phyloP scores from a whole-genome alignment of 768 basidiomycete genomes.

The Tephrocybe sp. region DNA sequence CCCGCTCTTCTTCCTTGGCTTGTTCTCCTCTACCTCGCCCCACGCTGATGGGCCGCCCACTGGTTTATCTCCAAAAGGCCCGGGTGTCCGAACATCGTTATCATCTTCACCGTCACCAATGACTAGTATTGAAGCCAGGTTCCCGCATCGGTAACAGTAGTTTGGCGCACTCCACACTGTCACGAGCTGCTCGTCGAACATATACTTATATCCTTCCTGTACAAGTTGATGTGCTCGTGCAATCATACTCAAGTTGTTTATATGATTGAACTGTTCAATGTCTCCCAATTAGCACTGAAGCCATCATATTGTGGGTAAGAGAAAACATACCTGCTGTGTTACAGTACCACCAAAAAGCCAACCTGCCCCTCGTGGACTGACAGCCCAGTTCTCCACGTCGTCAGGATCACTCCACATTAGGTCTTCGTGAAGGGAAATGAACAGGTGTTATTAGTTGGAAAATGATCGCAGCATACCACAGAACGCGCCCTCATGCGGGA shows the following conservation, averaged over 20 bases:
- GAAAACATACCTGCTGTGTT: conserved; percentile 65
- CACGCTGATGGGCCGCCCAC: neutral
- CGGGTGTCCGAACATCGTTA: neutral
- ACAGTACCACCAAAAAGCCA: conserved; percentile 91
- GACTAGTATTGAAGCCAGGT: conserved; percentile 88
- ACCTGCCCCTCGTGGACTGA: conserved; percentile 93
- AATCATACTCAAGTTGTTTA: conserved; percentile 83
- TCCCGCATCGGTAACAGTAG: conserved; percentile 80
- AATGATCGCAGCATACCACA: conserved; percentile 55
- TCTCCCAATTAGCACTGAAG: neutral
- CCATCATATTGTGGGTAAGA: conserved; percentile 1
- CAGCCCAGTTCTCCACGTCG: conserved; percentile 94
- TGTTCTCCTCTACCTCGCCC: conserved; percentile 2
- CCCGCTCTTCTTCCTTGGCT: neutral
- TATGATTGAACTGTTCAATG: conserved; percentile 76
- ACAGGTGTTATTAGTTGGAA: neutral
- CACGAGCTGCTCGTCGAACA: conserved; percentile 91
- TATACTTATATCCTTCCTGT: conserved; percentile 93
- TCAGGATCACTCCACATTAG: conserved; percentile 99
- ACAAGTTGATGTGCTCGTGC: conserved; percentile 97
- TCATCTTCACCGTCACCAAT: conserved; percentile 48
- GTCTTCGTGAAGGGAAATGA: conserved; percentile 43
- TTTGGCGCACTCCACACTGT: conserved; percentile 94
- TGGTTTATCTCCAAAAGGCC: conserved; percentile 5
- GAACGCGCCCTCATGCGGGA: conserved; percentile 98